Percentiles rank a stretch among this genome's conserved stretches.
Conservation (phyloP, 305 asterid species). For the Rubia tinctorum region DNA sequence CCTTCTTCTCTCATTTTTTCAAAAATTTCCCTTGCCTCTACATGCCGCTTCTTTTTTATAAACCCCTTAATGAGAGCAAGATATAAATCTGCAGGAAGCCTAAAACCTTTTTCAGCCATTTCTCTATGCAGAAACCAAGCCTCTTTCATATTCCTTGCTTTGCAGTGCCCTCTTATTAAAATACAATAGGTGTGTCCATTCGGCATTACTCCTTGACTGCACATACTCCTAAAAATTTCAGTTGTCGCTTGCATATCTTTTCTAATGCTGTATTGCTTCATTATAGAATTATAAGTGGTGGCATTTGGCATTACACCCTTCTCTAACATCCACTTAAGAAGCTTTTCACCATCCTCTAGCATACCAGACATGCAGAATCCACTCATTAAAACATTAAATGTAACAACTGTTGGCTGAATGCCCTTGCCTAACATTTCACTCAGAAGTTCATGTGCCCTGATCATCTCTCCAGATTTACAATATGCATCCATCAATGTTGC, state of each 20-base stretch:
- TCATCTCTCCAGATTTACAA: slow-evolving; percentile 75
- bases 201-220: slow-evolving; percentile 52
- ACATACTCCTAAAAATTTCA: slow-evolving; percentile 57
- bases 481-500: slow-evolving; percentile 91
- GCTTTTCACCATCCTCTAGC: slow-evolving; percentile 77
- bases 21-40: slow-evolving; percentile 70
- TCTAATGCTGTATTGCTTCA: slow-evolving; percentile 70
- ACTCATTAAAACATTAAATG: slow-evolving; percentile 87
- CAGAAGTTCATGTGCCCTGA: slow-evolving; percentile 67
- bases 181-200: slow-evolving; percentile 66
- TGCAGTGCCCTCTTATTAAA: slow-evolving; percentile 86
- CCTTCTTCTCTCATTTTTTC: slow-evolving; percentile 79
- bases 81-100: slow-evolving; percentile 54
- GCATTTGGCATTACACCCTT: slow-evolving; percentile 81
- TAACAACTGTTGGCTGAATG: slow-evolving; percentile 73
- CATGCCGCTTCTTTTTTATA: slow-evolving; percentile 69
- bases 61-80: slow-evolving; percentile 75
- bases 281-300: slow-evolving; percentile 72
- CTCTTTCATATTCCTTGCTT: slow-evolving; percentile 97
- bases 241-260: slow-evolving; percentile 66
- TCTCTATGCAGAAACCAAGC: slow-evolving; percentile 81
- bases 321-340: slow-evolving; percentile 84
- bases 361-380: slow-evolving; percentile 81
- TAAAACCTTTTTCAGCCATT: slow-evolving; percentile 61
- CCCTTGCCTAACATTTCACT: slow-evolving; percentile 71